Conservation (phyloP, 1,284 basidiomycete genomes). For the Peniophora sp. region DNA sequence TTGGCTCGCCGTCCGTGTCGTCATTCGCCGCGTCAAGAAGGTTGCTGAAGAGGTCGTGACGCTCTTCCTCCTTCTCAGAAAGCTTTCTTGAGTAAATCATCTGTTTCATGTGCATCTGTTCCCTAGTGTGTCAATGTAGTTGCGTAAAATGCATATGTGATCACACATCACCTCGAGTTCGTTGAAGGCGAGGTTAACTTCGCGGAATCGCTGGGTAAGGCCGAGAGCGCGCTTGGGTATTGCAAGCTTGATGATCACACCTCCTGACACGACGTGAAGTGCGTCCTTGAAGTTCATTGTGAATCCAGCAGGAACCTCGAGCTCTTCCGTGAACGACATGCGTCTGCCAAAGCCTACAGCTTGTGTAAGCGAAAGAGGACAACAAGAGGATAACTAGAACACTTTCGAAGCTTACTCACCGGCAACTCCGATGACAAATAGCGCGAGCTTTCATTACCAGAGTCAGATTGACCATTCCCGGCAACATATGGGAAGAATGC, state of each 20-base stretch:
- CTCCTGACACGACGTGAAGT: slow-evolving; percentile 9
- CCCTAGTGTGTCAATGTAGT: background rate
- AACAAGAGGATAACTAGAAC: background rate
- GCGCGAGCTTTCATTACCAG: slow-evolving; percentile 34
- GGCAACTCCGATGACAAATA: slow-evolving; percentile 49
- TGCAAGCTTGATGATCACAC: slow-evolving; percentile 23
- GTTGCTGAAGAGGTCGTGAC: slow-evolving; percentile 48
- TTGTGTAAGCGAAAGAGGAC: background rate
- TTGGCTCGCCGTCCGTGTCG: slow-evolving; percentile 19
- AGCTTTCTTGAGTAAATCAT: slow-evolving; percentile 41
- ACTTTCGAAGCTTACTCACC: slow-evolving; percentile 20
- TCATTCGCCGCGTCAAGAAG: slow-evolving; percentile 44
- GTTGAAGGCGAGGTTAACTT: slow-evolving; percentile 32
- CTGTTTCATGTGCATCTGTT: slow-evolving; percentile 43
- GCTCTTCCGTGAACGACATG: slow-evolving; percentile 43
- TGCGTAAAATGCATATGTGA: background rate
- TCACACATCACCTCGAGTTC: slow-evolving; percentile 37
- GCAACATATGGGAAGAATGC: slow-evolving; percentile 7
- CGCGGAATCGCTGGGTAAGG: slow-evolving; percentile 28
- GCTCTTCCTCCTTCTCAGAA: slow-evolving; percentile 30
- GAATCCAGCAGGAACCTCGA: slow-evolving; percentile 33
- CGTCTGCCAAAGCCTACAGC: slow-evolving; percentile 40
- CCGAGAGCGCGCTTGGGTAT: slow-evolving; percentile 38
- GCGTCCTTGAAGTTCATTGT: slow-evolving; percentile 43
- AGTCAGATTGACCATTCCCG: background rate